Base-by-base conservation (phyloP, 768 basidiomycete genomes). In the Kwoniella heveanensis region DNA sequence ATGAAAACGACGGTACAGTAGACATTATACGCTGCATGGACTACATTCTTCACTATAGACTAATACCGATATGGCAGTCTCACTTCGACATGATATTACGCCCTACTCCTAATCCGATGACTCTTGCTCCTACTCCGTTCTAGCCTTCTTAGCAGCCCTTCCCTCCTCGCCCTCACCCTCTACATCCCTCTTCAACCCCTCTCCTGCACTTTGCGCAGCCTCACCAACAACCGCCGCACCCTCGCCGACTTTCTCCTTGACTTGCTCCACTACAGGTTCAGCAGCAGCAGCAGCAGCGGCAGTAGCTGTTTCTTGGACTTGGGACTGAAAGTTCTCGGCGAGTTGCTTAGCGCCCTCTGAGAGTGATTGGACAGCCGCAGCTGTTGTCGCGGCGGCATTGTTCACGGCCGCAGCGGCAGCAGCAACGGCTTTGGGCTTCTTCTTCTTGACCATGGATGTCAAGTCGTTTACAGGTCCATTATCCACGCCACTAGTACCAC, bases 381-480 rank as follows among this genome's bases (percentile, higher is more conserved):
- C 52, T 6, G 29, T 27, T 3, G 26, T 10, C 25, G 59, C 65
- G 26, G 52, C 39, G 47, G 39, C 53, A 3, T 30, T 24, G 27
- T 60, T 49, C 6, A 47, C 37, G 25, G 49, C 59, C 10, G 44
- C 48, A 6, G 30, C 50, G 32, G 21, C 64, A 15, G 71, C 74
- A 24, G 59, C 21, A 8, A 48, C 60, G 21, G 53, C 57, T 6
- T 88, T 89, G 1, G 66, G 56, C 79, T 91, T 92, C 84, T 93
- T 97, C 83, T 91, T 92, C 77, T 86, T 88, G 52, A 95, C 90
- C 72, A 90, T 88, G 6, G 85, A 85, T 0, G 90, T 93, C 48
- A 95, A 81, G 72, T 95, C 91, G 69, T 92, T 90, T 47, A 95
- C 87, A n/a, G 68, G 69, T 30, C 63, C 70, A 39, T 37, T 66